Conservation (phyloP, 2,329 filamentous ascomycete genomes). For the Aspergillus puulaauensis region DNA sequence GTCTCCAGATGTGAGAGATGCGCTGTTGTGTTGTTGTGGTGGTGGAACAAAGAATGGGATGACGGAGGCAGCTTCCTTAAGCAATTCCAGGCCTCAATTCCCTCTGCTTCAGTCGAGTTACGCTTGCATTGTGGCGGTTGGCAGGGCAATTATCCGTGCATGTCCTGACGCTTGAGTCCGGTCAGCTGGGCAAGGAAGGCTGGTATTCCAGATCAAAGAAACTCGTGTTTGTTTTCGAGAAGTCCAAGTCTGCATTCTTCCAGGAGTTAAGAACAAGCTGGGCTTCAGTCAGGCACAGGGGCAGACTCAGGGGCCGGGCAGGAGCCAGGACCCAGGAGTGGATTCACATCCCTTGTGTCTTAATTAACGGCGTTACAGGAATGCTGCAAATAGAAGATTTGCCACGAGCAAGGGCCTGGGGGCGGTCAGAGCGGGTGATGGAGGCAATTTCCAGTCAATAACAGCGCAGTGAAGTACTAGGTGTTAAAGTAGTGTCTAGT, state of each 20-base stretch:
- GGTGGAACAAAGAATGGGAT: no score
- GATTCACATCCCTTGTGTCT: neutral
- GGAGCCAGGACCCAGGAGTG: neutral
- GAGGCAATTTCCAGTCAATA: neutral
- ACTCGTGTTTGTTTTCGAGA: no score
- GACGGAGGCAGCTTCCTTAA: slow-evolving; percentile 2
- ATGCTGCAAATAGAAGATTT: neutral
- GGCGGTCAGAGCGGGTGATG: neutral
- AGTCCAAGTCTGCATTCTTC: neutral
- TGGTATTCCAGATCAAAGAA: neutral
- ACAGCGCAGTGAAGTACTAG: neutral
- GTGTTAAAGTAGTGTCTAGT: no score
- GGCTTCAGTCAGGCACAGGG: no score
- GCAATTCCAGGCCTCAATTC: neutral
- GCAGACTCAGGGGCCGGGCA: no score
- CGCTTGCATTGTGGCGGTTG: neutral
- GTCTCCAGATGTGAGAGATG: no score
- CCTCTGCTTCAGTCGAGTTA: neutral
- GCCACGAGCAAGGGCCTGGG: no score
- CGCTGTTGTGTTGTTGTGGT: no score
- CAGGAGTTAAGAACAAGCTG: neutral
- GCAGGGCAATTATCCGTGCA: slow-evolving; percentile 3
- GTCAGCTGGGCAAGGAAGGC: no score
- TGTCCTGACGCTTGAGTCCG: no score
- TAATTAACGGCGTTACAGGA: neutral